Percentiles rank a stretch among this genome's conserved stretches.
Conservation (phyloP, 805 yeast genomes). For the Candida sakaeoensis region DNA sequence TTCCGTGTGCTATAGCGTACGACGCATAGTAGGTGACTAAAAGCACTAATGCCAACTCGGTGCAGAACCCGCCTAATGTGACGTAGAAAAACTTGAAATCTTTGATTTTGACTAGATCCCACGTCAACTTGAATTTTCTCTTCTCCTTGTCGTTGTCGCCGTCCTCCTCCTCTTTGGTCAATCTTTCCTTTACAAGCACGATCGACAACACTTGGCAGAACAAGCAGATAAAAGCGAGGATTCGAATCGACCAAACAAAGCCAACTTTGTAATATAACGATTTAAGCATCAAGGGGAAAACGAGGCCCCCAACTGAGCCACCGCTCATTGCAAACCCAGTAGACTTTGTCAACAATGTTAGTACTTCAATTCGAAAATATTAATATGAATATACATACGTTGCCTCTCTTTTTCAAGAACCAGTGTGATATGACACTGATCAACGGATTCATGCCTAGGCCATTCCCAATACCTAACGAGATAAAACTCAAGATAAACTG, state of each 20-base stretch:
- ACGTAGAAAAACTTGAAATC: conserved; percentile 24
- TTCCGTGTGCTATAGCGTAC: conserved; percentile 31
- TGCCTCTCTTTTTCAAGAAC: conserved; percentile 56
- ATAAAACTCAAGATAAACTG: conserved; percentile 61
- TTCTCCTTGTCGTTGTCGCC: neutral
- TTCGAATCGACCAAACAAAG: conserved; percentile 56
- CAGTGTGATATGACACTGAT: conserved; percentile 64
- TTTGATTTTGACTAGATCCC: conserved; percentile 7
- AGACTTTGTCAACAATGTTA: conserved; percentile 17
- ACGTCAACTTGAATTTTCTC: neutral
- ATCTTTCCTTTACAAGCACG: conserved; percentile 25
- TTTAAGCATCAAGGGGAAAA: conserved; percentile 53
- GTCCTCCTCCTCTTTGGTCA: conserved; percentile 8
- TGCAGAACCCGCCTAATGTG: conserved; percentile 28
- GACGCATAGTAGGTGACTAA: conserved; percentile 31
- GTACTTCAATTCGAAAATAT: neutral
- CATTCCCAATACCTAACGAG: conserved; percentile 55
- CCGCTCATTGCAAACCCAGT: conserved; percentile 65
- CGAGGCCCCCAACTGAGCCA: conserved; percentile 63
- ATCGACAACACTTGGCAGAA: conserved; percentile 23
- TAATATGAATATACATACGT: conserved; percentile 2
- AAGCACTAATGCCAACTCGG: conserved; percentile 26
- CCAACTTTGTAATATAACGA: conserved; percentile 46
- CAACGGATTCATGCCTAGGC: conserved; percentile 57
- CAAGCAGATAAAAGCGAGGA: conserved; percentile 34